These are phyloP conservation scores for Trichosanthes cucumerina DNA, from an alignment of 306 rosid species.

Conservation along the genomic window DNA sequence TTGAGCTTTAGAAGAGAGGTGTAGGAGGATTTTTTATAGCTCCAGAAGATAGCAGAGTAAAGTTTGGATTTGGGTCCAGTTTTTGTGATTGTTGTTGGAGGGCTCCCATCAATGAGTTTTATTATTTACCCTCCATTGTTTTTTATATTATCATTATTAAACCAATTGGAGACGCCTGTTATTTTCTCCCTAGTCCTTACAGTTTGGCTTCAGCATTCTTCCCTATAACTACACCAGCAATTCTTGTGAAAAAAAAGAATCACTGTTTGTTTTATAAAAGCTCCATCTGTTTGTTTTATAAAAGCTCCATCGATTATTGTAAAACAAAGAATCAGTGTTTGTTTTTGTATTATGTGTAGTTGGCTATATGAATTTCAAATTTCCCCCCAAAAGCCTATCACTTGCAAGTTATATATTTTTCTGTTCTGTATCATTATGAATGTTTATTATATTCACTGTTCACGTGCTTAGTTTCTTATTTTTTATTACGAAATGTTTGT, in stretches of 20 bases:
- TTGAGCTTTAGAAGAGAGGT: neutral
- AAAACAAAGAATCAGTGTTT: neutral
- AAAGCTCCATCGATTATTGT: neutral
- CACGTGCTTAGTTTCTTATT: neutral
- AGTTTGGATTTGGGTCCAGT: neutral
- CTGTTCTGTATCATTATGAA: neutral
- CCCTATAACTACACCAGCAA: neutral
- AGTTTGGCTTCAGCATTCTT: neutral
- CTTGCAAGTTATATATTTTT: too few relatives aligned
- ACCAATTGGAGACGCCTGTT: neutral
- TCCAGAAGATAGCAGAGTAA: neutral
- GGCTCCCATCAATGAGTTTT: neutral
- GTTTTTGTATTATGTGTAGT: neutral
- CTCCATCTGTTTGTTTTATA: neutral
- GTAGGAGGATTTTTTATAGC: neutral
- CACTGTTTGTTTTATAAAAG: too few relatives aligned
- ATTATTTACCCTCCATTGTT: neutral
- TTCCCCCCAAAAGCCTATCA: neutral
- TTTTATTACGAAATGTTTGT: neutral
- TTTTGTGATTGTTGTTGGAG: neutral
- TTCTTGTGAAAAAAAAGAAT: neutral
- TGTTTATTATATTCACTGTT: neutral
- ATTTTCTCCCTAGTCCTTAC: neutral
- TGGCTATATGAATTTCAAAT: neutral
- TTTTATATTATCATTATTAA: neutral